phyloP scores from a whole-genome alignment of 495 filamentous ascomycete species.

The Penicillium bialowiezense region DNA sequence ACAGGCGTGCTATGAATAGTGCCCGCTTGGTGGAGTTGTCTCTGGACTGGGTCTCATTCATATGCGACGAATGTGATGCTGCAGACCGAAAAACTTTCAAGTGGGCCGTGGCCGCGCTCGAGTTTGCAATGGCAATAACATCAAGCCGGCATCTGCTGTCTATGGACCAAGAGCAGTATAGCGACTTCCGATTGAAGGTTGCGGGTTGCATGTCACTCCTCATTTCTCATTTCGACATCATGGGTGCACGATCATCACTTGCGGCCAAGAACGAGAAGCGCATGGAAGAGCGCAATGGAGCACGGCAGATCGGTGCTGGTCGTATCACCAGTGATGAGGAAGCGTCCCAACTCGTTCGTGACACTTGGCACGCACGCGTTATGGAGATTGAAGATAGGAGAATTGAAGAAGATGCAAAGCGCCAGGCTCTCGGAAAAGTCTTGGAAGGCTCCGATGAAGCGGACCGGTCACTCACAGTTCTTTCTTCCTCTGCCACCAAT shows the following conservation, averaged over 20 bases:
- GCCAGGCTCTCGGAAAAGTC: constrained; percentile 83
- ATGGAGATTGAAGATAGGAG: constrained; percentile 71
- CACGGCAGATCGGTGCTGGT: constrained; percentile 70
- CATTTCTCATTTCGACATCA: constrained; percentile 98
- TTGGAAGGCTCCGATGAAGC: constrained; percentile 93
- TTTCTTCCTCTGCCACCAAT: constrained; percentile 91
- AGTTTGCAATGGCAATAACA: constrained; percentile 97
- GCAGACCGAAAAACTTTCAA: constrained; percentile 95
- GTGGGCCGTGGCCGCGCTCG: constrained; percentile 91
- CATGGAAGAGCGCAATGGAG: constrained; percentile 71
- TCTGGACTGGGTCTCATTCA: constrained; percentile 95
- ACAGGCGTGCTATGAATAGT: constrained; percentile 93
- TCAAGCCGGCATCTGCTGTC: constrained; percentile 84
- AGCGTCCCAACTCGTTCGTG: constrained; percentile 66
- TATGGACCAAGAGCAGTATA: constrained; percentile 83
- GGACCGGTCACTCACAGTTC: constrained; percentile 87
- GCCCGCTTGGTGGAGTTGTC: constrained; percentile 88
- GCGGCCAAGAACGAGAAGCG: constrained; percentile 90
- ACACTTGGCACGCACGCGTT: constrained; percentile 68
- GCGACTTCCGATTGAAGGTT: constrained; percentile 76
- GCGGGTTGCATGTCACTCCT: constrained; percentile 96
- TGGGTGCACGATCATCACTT: constrained; percentile 89
- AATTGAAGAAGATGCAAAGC: constrained; percentile 78
- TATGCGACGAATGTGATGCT: constrained; percentile 93
- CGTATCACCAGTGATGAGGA: constrained; percentile 82